Base-by-base conservation (phyloP, 163 green algal genomes). In the Coccomyxa subellipsoidea region DNA sequence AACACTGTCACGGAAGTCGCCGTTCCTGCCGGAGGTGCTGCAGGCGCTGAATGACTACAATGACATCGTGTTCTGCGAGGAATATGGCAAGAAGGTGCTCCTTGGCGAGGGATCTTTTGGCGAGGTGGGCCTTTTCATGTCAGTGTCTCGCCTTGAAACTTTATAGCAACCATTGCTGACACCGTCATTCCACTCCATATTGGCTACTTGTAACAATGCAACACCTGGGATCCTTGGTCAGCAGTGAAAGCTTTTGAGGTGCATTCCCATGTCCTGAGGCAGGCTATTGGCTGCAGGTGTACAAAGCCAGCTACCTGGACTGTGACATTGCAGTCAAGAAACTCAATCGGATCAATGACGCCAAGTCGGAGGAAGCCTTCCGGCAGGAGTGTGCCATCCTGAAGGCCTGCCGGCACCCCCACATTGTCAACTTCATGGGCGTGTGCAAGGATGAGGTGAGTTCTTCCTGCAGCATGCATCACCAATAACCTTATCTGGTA, bases 361-460 rank as follows among this genome's bases (percentile, higher is more conserved):
- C 39, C 1, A 53, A 81, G 54, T 40, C 83, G 0, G 27, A 84
- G 75, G 79, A 82, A 7, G 72, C 78, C 38, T 86, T 89, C 59
- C 18, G 59, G 8, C 29, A 47, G 6, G 87, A 90, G 72, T 69
- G 87, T 34, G 76, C 80, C 35, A 86, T 91, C 39, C 78, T 91
- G 38, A 85, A 84, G 66, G 78, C 77, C 36, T 91, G 87, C 77
- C 25, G 75, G 36, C 31, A 39, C 38, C 32, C 75, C 75, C 38
- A 91, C 77, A 86, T 91, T 35, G 85, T 91, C 40, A 80, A 85
- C 29, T 90, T 88, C 78, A 47, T 88, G 69, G 84, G 78, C 8
- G 78, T 69, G 27, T 82, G 38, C 75, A 80, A 73, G 66, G 66
- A 73, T 34, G 66, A 73, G 66, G 66, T 73, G 1, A 36, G 66